Percentiles rank a stretch among this genome's conserved stretches.
phyloP scores from a whole-genome alignment of 116 monocot genomes.

The Posidonia oceanica region DNA sequence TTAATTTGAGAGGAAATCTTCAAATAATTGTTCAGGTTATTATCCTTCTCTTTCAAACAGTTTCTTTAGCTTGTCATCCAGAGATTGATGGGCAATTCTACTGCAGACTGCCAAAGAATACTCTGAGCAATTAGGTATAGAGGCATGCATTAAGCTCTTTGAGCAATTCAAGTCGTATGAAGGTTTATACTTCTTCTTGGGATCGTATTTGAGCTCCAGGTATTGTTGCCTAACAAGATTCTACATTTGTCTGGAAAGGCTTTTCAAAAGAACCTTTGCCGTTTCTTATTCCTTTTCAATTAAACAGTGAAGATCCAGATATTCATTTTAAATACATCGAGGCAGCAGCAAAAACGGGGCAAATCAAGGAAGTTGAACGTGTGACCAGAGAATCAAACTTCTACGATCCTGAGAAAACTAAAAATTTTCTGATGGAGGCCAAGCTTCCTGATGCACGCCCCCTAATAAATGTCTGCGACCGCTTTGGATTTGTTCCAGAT shows the following conservation, averaged over 20 bases:
- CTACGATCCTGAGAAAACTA: conserved; percentile 98
- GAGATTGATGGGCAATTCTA: conserved; percentile 1
- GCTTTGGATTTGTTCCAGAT: conserved; percentile 97
- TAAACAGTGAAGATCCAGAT: conserved; percentile 89
- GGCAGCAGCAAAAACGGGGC: conserved; percentile 98
- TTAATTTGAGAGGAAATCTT: conserved; percentile 98
- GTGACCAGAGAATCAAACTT: conserved; percentile 99
- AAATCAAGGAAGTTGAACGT: conserved; percentile 98
- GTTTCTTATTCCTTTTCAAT: conserved; percentile 5
- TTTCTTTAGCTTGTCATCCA: not conserved
- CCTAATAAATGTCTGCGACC: conserved; percentile 97
- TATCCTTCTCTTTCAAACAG: not conserved
- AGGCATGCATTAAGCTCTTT: conserved; percentile 94
- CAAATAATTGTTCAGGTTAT: conserved; percentile 97
- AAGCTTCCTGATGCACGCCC: conserved; percentile 99
- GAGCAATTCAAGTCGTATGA: conserved; percentile 99
- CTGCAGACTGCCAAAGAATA: conserved; percentile 92
- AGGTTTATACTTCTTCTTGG: conserved; percentile 98
- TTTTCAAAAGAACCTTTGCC: not conserved
- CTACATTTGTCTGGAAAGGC: not conserved
- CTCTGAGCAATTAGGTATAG: conserved; percentile 84
- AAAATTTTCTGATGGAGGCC: conserved; percentile 98
- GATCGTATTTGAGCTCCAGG: conserved; percentile 97
- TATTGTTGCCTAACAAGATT: conserved; percentile 15
- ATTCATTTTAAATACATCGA: conserved; percentile 99